Base-by-base conservation (phyloP, 306 rosid species). In the Pyrus bretschneideri region DNA sequence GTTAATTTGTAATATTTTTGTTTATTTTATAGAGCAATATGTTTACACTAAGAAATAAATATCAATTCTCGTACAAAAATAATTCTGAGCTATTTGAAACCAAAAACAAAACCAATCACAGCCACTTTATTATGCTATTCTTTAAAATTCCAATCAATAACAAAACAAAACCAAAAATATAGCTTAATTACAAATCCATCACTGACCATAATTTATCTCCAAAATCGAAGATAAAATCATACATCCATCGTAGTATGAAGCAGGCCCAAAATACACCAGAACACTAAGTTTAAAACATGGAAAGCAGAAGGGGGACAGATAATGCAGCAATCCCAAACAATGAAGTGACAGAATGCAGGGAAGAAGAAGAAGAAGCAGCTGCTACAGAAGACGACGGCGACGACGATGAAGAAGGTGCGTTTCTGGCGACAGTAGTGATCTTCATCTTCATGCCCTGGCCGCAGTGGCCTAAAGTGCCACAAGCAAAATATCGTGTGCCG, bases 391-490 rank as follows among this genome's bases (percentile, higher is more conserved):
- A 64, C 0, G 93, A 11, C 2, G 90, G 62, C 27, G 87, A 65
- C 17, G 86, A 63, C 1, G 93, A 69, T 35, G 96, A 78, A 33
- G 90, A 73, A 54, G 90, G 78, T 63, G 91, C 77, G 67, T 52
- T 85, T 52, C 86, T 96, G 21, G 83, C 57, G 11, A 23, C 83
- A 18, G 70, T 69, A 15, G 71, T 79, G 55, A 95, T 87, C 85
- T 90, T 90, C 9, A 95, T 52, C 85, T 92, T 95, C 98, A 92
- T 92, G 79, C 98, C 98, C 67, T 87, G 93, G 45, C 61, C 72
- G 55, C 97, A 92, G 19, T 95, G 98, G 1, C 98, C 96, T 1
- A 74, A 73, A 6, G 98, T 95, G 23, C 98, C 97, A 46, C 97
- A 92, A 9, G 92, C 84, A 30, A 92, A 92, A 83, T 87, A 88